Evolutionary conservation across 2,329 filamentous ascomycete species (phyloP).

Genomic region (Monosporascus sp.): DNA sequence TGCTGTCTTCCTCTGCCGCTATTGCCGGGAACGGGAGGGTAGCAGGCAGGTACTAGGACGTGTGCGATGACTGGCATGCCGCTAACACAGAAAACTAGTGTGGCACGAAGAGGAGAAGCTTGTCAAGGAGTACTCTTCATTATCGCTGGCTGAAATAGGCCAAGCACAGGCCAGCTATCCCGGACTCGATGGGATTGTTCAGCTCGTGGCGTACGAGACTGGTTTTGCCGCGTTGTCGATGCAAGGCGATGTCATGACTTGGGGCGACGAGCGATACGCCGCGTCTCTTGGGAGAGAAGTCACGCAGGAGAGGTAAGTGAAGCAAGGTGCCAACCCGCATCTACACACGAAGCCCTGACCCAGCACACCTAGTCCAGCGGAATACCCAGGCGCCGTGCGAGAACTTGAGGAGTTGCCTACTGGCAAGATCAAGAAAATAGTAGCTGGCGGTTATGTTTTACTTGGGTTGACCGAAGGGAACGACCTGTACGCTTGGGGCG

Average conservation of each 20-base stretch:
- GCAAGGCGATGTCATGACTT: slow-evolving; percentile 42
- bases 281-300: slow-evolving; percentile 50
- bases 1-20: slow-evolving; percentile 21
- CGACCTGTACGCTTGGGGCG: slow-evolving; percentile 60
- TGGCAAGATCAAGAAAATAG: slow-evolving; percentile 48
- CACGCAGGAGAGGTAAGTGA: slow-evolving; percentile 28
- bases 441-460: slow-evolving; percentile 50
- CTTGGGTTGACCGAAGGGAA: slow-evolving; percentile 53
- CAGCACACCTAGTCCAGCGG: slow-evolving; percentile 34
- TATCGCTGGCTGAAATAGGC: slow-evolving; percentile 2
- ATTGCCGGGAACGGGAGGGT: slow-evolving; percentile 29
- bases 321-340: too few species aligned
- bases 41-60: slow-evolving; percentile 20
- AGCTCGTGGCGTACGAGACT: slow-evolving; percentile 42
- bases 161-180: slow-evolving; percentile 12
- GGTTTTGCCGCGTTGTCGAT: slow-evolving; percentile 44
- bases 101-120: slow-evolving; percentile 17
- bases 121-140: slow-evolving; percentile 24
- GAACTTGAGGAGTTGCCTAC: slow-evolving; percentile 47
- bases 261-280: slow-evolving; percentile 55
- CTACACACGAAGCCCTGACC: too few species aligned
- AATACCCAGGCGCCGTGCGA: slow-evolving; percentile 38
- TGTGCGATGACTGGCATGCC: background rate
- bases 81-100: slow-evolving; percentile 12
- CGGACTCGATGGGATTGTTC: slow-evolving; percentile 24